Evolutionary conservation across 1,139 yeast species (phyloP).

Genomic region (Hyphopichia burtonii): DNA sequence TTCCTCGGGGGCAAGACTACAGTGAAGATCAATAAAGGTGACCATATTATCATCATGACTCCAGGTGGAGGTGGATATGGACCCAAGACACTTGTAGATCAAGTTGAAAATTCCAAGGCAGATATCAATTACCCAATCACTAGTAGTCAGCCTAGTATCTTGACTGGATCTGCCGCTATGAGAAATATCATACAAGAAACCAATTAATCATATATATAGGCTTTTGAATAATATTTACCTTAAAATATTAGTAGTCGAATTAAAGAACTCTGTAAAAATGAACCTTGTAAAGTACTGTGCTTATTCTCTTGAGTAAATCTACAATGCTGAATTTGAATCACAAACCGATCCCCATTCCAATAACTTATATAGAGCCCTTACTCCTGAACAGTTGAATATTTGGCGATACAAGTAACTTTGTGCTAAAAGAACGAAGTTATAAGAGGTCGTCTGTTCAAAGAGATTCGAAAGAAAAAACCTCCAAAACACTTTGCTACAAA

Average conservation of each 20-base stretch:
- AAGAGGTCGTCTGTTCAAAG: not conserved
- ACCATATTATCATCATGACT: constrained; percentile 40
- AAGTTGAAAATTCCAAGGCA: constrained; percentile 3
- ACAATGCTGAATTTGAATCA: too few species aligned
- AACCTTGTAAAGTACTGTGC: too few species aligned
- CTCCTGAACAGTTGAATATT: too few species aligned
- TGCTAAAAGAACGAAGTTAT: too few species aligned
- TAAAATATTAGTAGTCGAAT: too few species aligned
- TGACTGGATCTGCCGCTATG: constrained; percentile 40
- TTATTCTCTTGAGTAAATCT: too few species aligned
- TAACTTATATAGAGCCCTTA: too few species aligned
- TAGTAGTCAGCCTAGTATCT: constrained; percentile 21
- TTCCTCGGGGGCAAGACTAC: constrained; percentile 46
- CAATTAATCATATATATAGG: constrained; percentile 19
- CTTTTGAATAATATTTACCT: not conserved
- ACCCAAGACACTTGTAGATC: constrained; percentile 5
- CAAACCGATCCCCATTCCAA: too few species aligned
- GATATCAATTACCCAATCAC: constrained; percentile 22
- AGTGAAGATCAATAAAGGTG: constrained; percentile 39
- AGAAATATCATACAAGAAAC: constrained; percentile 33
- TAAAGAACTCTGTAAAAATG: too few species aligned
- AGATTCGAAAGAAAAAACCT: not conserved
- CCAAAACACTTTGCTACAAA: too few species aligned
- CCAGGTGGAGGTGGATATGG: constrained; percentile 57
- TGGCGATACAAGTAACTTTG: too few species aligned